A percentile compares a stretch with the other conserved stretches of the same genome.
Evolutionary conservation across 2,329 filamentous ascomycete species (phyloP).

Genomic region (Leptographium wingfieldii): DNA sequence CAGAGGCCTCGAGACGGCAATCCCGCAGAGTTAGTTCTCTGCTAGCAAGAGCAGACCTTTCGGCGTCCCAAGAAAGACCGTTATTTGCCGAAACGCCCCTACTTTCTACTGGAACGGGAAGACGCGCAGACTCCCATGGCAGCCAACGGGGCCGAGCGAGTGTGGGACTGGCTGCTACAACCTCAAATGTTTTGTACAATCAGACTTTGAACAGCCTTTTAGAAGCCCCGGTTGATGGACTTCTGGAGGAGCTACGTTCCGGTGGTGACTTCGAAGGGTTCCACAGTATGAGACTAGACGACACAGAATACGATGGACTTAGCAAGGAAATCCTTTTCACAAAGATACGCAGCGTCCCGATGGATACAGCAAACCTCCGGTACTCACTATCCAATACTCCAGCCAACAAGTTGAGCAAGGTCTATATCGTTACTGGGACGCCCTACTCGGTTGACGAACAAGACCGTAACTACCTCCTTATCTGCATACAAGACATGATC

Average conservation of each 20-base stretch:
- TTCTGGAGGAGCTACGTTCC: slow-evolving; percentile 54
- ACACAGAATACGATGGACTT: slow-evolving; percentile 58
- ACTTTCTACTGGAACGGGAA: slow-evolving; percentile 28
- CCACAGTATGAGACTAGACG: slow-evolving; percentile 59
- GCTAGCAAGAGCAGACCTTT: slow-evolving; percentile 75
- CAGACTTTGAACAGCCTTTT: slow-evolving; percentile 48
- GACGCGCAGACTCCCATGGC: slow-evolving; percentile 64
- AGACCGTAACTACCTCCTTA: slow-evolving; percentile 41
- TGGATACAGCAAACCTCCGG: slow-evolving; percentile 47
- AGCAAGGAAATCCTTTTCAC: slow-evolving; percentile 60
- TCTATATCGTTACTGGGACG: slow-evolving; percentile 55
- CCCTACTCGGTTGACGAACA: slow-evolving; percentile 40
- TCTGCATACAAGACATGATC: slow-evolving; percentile 58
- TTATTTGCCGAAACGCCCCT: slow-evolving; percentile 59
- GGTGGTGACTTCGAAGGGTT: slow-evolving; percentile 55
- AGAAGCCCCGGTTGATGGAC: slow-evolving; percentile 54
- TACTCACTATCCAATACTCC: slow-evolving; percentile 44
- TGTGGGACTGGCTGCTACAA: slow-evolving; percentile 24
- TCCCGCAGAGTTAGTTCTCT: slow-evolving; percentile 82
- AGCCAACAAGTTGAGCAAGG: slow-evolving; percentile 42
- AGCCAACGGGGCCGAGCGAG: slow-evolving; percentile 53
- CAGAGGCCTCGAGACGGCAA: slow-evolving; percentile 42
- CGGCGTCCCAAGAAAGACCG: slow-evolving; percentile 68
- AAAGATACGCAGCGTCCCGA: slow-evolving; percentile 55
- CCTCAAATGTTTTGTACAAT: slow-evolving; percentile 23